These are phyloP conservation scores for Pyrenochaeta sp. DNA, from an alignment of 2,329 filamentous ascomycete species.

Conservation along the genomic window DNA sequence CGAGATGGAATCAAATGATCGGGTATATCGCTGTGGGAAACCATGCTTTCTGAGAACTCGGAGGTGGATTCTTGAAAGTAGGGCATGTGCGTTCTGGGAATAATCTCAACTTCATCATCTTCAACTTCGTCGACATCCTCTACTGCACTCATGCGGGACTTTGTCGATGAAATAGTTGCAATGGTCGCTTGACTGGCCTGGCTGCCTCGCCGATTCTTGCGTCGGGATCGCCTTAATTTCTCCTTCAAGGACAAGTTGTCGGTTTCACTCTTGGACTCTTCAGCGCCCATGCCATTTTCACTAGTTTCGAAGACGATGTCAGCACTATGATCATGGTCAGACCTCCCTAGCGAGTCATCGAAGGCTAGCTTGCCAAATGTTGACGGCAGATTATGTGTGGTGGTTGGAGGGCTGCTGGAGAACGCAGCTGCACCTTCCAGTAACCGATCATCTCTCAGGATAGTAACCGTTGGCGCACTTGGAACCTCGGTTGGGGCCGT, in stretches of 20 bases:
- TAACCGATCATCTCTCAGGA: slow-evolving; percentile 30
- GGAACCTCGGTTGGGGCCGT: slow-evolving; percentile 21
- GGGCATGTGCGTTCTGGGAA: slow-evolving; percentile 46
- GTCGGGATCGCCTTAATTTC: slow-evolving; percentile 44
- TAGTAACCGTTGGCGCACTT: slow-evolving; percentile 5
- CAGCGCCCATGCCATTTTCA: slow-evolving; percentile 21
- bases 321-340: slow-evolving; percentile 21
- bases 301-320: slow-evolving; percentile 44
- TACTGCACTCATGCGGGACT: slow-evolving; percentile 52
- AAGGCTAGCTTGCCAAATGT: slow-evolving; percentile 26
- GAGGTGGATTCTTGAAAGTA: slow-evolving; percentile 27
- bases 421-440: slow-evolving; percentile 30
- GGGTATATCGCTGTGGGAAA: slow-evolving; percentile 48
- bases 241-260: slow-evolving; percentile 22
- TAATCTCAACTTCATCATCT: slow-evolving; percentile 60
- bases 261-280: slow-evolving; percentile 16
- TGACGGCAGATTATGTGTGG: slow-evolving; percentile 18
- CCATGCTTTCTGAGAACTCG: slow-evolving; percentile 40
- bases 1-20: slow-evolving; percentile 30
- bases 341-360: slow-evolving; percentile 21
- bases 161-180: slow-evolving; percentile 51
- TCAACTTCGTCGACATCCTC: slow-evolving; percentile 46
- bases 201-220: slow-evolving; percentile 36
- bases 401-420: slow-evolving; percentile 16
- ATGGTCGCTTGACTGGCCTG: slow-evolving; percentile 49